A percentile compares a stretch with the other conserved stretches of the same genome.
Conservation (phyloP, 2,329 filamentous ascomycete genomes). For the Talaromyces sp. region DNA sequence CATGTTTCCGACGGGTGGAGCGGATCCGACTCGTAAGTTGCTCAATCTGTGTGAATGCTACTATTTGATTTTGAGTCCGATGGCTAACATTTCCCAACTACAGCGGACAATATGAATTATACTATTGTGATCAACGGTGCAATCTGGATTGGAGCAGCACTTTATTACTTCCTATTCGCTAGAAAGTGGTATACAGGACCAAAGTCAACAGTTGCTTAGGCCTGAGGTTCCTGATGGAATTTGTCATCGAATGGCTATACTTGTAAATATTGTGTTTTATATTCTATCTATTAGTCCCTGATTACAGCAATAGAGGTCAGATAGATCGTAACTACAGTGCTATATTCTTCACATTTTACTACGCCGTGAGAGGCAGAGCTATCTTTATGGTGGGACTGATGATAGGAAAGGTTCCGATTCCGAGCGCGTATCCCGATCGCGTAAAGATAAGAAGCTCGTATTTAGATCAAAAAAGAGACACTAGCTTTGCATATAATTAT, state of each 20-base stretch:
- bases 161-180: conserved; percentile 57
- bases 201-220: conserved; percentile 52
- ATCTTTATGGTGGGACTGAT: neutral
- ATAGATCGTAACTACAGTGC: neutral
- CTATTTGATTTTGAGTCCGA: conserved; percentile 11
- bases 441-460: conserved; percentile 6
- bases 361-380: neutral
- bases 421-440: neutral
- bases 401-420: neutral
- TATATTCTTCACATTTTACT: neutral
- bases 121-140: conserved; percentile 60
- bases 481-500: neutral
- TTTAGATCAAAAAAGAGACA: neutral
- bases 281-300: neutral
- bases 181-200: conserved; percentile 61
- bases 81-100: neutral
- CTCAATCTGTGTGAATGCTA: neutral
- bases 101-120: conserved; percentile 58
- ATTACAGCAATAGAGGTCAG: neutral
- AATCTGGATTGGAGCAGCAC: conserved; percentile 56
- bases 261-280: neutral
- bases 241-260: neutral
- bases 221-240: neutral
- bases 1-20: conserved; percentile 59
- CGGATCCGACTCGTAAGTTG: conserved; percentile 47